These are phyloP conservation scores for Collybia mongolica DNA, from an alignment of 768 basidiomycete genomes.

Conservation along the genomic window DNA sequence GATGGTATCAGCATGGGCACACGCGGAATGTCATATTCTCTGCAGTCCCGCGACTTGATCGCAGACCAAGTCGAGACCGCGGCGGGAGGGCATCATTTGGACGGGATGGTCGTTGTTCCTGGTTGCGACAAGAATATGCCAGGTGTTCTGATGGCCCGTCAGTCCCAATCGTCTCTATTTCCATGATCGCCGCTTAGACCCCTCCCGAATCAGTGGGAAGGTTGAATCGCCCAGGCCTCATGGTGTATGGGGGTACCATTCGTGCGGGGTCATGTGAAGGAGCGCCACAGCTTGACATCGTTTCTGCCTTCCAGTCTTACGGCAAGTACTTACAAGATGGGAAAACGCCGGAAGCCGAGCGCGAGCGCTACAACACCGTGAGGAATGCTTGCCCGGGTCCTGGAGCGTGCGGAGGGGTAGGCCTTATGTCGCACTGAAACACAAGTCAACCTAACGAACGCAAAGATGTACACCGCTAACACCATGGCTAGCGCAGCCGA, in stretches of 20 bases:
- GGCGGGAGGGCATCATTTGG: slow-evolving; percentile 95
- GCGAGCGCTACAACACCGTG: slow-evolving; percentile 80
- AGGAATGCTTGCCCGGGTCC: slow-evolving; percentile 96
- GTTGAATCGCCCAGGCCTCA: slow-evolving; percentile 92
- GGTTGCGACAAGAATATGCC: slow-evolving; percentile 99
- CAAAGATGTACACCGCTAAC: slow-evolving; percentile 97
- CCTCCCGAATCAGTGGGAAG: slow-evolving; percentile 67
- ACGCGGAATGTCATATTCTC: slow-evolving; percentile 89
- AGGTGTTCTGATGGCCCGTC: slow-evolving; percentile 96
- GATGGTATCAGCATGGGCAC: slow-evolving; percentile 99
- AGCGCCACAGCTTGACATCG: slow-evolving; percentile 86
- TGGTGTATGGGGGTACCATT: slow-evolving; percentile 98
- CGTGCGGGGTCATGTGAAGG: slow-evolving; percentile 90
- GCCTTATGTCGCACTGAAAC: slow-evolving; percentile 20
- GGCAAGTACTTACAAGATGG: slow-evolving; percentile 94
- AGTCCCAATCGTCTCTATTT: slow-evolving; percentile 25
- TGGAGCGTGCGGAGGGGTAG: slow-evolving; percentile 95
- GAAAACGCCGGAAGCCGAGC: slow-evolving; percentile 78
- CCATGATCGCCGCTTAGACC: slow-evolving; percentile 17
- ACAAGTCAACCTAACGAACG: not conserved
- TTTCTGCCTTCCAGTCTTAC: slow-evolving; percentile 97
- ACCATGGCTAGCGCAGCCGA: slow-evolving; percentile 98
- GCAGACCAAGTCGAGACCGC: slow-evolving; percentile 97
- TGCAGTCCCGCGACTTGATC: slow-evolving; percentile 96
- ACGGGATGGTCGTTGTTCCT: slow-evolving; percentile 96